phyloP scores from a whole-genome alignment of 2,329 filamentous ascomycete genomes.

The Paraphoma chrysanthemicola region DNA sequence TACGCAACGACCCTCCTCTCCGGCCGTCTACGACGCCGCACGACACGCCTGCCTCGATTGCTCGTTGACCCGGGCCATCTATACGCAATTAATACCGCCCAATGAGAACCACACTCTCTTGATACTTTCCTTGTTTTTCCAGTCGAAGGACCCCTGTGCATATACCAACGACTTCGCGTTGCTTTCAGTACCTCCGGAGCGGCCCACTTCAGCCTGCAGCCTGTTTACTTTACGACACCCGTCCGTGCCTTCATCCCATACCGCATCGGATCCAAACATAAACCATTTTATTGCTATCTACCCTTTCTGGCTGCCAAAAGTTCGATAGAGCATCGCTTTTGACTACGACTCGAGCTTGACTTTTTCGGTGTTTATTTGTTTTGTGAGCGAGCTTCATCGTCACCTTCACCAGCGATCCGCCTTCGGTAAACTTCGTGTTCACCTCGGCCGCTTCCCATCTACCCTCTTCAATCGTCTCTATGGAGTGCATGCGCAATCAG shows the following conservation, averaged over 20 bases:
- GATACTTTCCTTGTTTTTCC: constrained; percentile 49
- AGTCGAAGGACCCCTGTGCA: constrained; percentile 48
- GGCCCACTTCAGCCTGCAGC: constrained; percentile 27
- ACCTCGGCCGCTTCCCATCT: constrained; percentile 30
- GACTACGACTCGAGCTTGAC: constrained; percentile 36
- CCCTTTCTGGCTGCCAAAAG: constrained; percentile 43
- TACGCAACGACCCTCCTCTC: constrained; percentile 47
- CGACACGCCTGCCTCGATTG: constrained; percentile 32
- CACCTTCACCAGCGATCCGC: constrained; percentile 32
- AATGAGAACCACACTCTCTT: constrained; percentile 55
- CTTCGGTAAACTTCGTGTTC: constrained; percentile 46
- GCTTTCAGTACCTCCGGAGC: constrained; percentile 37
- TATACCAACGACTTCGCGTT: constrained; percentile 47
- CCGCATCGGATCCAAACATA: constrained; percentile 26
- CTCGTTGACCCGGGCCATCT: constrained; percentile 50
- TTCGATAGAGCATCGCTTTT: constrained; percentile 48
- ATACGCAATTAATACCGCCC: constrained; percentile 49
- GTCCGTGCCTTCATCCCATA: constrained; percentile 22
- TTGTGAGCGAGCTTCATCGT: constrained; percentile 26
- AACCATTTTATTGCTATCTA: constrained; percentile 47
- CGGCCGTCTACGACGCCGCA: constrained; percentile 38
- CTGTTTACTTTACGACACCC: constrained; percentile 43
- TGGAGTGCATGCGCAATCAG: constrained; percentile 88
- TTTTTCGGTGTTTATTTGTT: constrained; percentile 24
- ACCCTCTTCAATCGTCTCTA: constrained; percentile 43